Conservation (phyloP, 805 yeast genomes). For the Kluyveromyces siamensis region DNA sequence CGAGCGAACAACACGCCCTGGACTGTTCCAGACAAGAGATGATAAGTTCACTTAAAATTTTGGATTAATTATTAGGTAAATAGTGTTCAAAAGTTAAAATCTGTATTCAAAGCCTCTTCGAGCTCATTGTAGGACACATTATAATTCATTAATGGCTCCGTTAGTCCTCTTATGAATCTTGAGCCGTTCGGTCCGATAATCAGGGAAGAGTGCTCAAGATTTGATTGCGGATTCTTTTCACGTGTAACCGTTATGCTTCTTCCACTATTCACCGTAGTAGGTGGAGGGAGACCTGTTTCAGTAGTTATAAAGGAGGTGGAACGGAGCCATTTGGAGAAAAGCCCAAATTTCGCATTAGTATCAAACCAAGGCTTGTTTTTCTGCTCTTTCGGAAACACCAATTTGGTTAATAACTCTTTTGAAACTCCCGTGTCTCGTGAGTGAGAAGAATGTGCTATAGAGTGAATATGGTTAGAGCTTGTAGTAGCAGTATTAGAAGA, state of each 20-base stretch:
- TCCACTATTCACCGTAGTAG: background rate
- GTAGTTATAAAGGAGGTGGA: constrained; percentile 6
- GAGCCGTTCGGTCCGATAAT: constrained; percentile 8
- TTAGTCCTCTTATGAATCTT: constrained; percentile 5
- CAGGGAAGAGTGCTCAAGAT: constrained; percentile 1
- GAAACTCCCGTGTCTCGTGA: background rate
- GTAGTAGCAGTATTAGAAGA: background rate
- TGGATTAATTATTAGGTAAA: background rate
- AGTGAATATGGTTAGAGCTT: background rate
- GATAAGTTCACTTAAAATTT: constrained; percentile 10
- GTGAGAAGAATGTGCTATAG: background rate
- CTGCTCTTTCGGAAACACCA: constrained; percentile 1
- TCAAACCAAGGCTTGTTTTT: constrained; percentile 2
- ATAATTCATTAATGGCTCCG: constrained; percentile 13
- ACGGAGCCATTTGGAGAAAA: constrained; percentile 3
- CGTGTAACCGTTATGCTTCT: background rate
- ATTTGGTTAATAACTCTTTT: constrained; percentile 3
- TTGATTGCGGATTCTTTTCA: background rate
- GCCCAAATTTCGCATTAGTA: background rate
- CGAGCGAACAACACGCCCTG: constrained; percentile 2
- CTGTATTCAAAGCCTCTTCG: constrained; percentile 24
- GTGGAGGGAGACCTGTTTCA: constrained; percentile 4
- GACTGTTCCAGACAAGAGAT: constrained; percentile 12
- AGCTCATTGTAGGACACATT: constrained; percentile 18
- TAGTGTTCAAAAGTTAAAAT: constrained; percentile 11